Conservation (phyloP, 768 basidiomycete genomes). For the Tremella yokohamensis region DNA sequence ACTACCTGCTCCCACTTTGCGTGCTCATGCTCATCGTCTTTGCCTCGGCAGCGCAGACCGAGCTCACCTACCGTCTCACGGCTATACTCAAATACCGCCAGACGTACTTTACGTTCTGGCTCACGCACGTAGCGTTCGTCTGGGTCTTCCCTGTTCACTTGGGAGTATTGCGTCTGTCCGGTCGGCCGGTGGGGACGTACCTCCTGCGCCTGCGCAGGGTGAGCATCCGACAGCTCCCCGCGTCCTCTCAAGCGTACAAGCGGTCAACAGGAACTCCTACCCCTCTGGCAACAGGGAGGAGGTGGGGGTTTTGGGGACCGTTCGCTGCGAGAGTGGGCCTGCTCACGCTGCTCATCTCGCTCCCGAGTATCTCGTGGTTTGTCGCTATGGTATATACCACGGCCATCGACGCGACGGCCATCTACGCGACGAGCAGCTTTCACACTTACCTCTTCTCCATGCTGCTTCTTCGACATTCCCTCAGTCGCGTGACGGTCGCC, state of each 20-base stretch:
- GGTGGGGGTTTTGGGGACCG: constrained; percentile 20
- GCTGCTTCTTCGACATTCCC: constrained; percentile 51
- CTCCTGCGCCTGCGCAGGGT: not conserved
- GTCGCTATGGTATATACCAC: constrained; percentile 52
- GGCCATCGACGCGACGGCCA: constrained; percentile 72
- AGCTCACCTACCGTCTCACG: constrained; percentile 62
- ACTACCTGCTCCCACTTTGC: constrained; percentile 30
- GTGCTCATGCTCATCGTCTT: constrained; percentile 43
- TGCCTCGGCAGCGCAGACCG: constrained; percentile 45
- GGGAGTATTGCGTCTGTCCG: constrained; percentile 56
- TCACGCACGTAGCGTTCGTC: constrained; percentile 75
- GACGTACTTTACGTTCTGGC: constrained; percentile 82
- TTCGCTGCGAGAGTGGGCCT: constrained; percentile 26
- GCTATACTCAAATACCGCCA: constrained; percentile 71
- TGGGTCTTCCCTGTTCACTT: constrained; percentile 81
- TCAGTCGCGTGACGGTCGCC: constrained; percentile 68
- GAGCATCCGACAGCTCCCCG: too few relatives aligned
- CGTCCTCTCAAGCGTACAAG: not conserved
- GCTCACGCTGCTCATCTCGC: constrained; percentile 42
- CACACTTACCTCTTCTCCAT: constrained; percentile 86
- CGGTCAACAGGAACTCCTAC: too few relatives aligned
- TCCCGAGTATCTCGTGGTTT: constrained; percentile 47
- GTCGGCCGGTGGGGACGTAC: not conserved
- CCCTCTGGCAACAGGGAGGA: too few relatives aligned
- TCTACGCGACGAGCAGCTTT: constrained; percentile 88